Evolutionary conservation across 1,284 basidiomycete genomes (phyloP).

Genomic region (Sphaerobolus stellatus): DNA sequence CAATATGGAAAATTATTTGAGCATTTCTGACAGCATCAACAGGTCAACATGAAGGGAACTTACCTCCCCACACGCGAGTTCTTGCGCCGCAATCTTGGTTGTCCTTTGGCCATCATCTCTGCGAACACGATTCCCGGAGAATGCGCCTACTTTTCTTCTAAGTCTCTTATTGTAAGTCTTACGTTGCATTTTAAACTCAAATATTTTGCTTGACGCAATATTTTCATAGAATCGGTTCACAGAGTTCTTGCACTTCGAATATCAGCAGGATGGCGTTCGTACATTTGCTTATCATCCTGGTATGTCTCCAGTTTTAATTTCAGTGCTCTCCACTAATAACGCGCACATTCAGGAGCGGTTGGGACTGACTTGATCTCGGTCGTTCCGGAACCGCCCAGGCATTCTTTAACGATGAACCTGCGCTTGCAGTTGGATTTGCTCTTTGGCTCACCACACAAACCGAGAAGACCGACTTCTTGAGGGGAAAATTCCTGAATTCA

Average conservation of each 20-base stretch:
- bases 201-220: neutral
- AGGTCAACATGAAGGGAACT: constrained; percentile 1
- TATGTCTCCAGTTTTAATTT: neutral
- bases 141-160: neutral
- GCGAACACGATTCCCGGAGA: neutral
- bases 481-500: neutral
- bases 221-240: neutral
- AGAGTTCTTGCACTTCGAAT: neutral
- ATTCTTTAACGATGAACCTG: neutral
- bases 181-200: no score
- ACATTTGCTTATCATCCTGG: neutral
- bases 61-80: neutral
- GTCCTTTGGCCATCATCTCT: neutral
- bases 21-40: neutral
- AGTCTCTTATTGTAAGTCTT: neutral
- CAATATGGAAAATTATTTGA: no score
- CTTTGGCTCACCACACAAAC: neutral
- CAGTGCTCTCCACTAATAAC: neutral
- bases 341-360: neutral
- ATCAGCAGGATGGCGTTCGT: neutral
- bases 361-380: neutral
- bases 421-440: neutral
- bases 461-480: neutral
- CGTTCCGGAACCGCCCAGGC: neutral
- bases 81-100: neutral